Base-by-base conservation (phyloP, 2,329 filamentous ascomycete genomes). In the Helotiales sp. region DNA sequence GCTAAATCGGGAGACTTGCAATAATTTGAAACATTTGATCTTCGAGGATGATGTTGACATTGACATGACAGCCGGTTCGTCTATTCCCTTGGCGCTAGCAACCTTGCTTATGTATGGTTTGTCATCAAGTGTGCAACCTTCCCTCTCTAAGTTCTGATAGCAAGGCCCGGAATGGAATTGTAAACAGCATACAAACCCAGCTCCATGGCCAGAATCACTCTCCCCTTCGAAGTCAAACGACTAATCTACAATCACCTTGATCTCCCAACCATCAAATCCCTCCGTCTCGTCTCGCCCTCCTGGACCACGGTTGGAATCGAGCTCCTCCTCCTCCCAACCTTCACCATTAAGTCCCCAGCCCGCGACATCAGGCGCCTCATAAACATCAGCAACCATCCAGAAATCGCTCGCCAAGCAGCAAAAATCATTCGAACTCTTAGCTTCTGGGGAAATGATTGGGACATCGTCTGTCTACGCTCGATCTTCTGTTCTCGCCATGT, bases 341-440 rank as follows among this genome's bases (percentile, higher is more conserved):
- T 84, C 50, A 80, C 82, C 54, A 83, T 83, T 11, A 80, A 86
- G 71, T 80, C 77, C 5, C 80, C 82, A 72, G 77, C 79, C 66
- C 73, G 86, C 65, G 81, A 84, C 69, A 74, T 78, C 7, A 57
- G 34, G 3, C 59, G 66, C 2, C 66, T 71, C 17, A 52, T 67
- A 11, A 37, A 55, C 30, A 69, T 71, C 45, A 60, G 64, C 20
- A 61, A 24, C 22, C 20, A 40, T 26, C 59, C 49, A 24, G 43
- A 37, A 13, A 7, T 65, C 10, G 66, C 69, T n/a, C 24, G 13
- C 1, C 62, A 65, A 49, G 70, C 70, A n/a, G 66, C 66, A 3
- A 66, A 60, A 32, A 65, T 43, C 7, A 63, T 71, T 11, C 68
- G 28, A 1, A 63, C 58, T 20, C 22, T 71, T 6, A 54, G 43